phyloP scores from a whole-genome alignment of 805 yeast genomes.

The Candida alai region DNA sequence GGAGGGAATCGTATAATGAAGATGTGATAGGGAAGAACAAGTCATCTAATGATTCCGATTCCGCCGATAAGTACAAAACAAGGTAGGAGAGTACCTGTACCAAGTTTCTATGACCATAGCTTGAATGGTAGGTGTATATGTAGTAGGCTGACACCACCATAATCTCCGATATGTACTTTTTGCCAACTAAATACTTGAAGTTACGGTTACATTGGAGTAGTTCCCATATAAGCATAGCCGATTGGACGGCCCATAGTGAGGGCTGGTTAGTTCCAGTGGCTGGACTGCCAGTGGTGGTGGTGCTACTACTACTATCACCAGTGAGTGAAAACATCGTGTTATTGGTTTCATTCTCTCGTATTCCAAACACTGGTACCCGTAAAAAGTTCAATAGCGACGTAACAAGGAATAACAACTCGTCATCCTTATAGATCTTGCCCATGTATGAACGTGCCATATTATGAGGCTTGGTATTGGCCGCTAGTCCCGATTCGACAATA shows the following conservation, averaged over 20 bases:
- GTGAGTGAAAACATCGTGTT: no score
- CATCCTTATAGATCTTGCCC: slow-evolving; percentile 50
- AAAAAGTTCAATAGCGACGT: slow-evolving; percentile 46
- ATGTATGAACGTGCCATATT: slow-evolving; percentile 50
- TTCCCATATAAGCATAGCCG: slow-evolving; percentile 70
- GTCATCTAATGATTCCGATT: slow-evolving; percentile 31
- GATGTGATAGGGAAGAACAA: slow-evolving; percentile 45
- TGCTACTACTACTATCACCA: no score
- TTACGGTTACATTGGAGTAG: slow-evolving; percentile 65
- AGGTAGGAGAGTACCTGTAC: slow-evolving; percentile 52
- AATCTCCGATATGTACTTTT: slow-evolving; percentile 50
- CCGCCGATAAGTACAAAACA: slow-evolving; percentile 47
- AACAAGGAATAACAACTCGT: slow-evolving; percentile 50
- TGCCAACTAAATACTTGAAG: slow-evolving; percentile 39
- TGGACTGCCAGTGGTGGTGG: background rate
- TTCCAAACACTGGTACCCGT: slow-evolving; percentile 37
- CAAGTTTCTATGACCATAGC: slow-evolving; percentile 34
- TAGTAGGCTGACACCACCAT: slow-evolving; percentile 54
- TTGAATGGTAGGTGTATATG: slow-evolving; percentile 45
- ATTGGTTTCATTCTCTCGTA: background rate
- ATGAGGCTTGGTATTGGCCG: slow-evolving; percentile 27
- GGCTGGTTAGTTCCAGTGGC: slow-evolving; percentile 19
- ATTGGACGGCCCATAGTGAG: slow-evolving; percentile 49
- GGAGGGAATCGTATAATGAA: slow-evolving; percentile 47
- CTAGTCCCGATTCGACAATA: slow-evolving; percentile 27